Evolutionary conservation across 139 green algal species (phyloP), one percentile per base, ranked within the genome.

Genomic region (Micractinium sp.): DNA sequence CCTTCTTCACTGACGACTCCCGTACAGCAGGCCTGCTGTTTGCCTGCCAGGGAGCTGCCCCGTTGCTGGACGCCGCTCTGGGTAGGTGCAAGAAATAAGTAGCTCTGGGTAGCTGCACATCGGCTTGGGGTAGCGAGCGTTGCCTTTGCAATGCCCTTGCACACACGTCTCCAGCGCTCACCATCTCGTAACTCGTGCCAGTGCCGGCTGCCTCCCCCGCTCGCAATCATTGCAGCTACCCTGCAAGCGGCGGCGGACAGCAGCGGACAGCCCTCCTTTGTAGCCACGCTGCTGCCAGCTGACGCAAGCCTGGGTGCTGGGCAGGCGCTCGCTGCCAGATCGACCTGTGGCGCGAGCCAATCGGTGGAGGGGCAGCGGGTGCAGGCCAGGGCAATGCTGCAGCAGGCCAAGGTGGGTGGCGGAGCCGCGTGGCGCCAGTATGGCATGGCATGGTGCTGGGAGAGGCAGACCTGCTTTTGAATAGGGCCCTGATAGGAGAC

Each of bases 1-100:
- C 99, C 63, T 93, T 95, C 47, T 94, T 93, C 12, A 95, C 98
- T 88, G 96, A 67, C 33, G 94, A 91, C 95, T 95, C 85, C 87
- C 93, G 33, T 93, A 93, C 33, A 78, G 89, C 38, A 12, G 90
- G 90, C 20, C 90, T 92, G 67, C 67, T 89, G 60, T 87, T 86
- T 87, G 80, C 56, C 69, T 90, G 63, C 82, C 29, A 29, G 67
- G 92, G 66, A 25, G 93, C 73, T 20, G 63, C 39, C 29, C 79
- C 79, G 7, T 27, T 56, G 39, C 69, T 92, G 75, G 61, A 85
- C 1, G 25, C 25, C 0, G 85, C 89, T n/a, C 82, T 91, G 33
- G 89, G 81, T 91, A n/a, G 9, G 20, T 75, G 22, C 25, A 7
- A 27, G 79, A 15, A 63, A 67, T 33, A 27, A 22, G 41, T 33